Percentiles rank a stretch among this genome's conserved stretches.
Evolutionary conservation across 2,329 filamentous ascomycete species (phyloP).

Genomic region (Hypoxylon sp.): DNA sequence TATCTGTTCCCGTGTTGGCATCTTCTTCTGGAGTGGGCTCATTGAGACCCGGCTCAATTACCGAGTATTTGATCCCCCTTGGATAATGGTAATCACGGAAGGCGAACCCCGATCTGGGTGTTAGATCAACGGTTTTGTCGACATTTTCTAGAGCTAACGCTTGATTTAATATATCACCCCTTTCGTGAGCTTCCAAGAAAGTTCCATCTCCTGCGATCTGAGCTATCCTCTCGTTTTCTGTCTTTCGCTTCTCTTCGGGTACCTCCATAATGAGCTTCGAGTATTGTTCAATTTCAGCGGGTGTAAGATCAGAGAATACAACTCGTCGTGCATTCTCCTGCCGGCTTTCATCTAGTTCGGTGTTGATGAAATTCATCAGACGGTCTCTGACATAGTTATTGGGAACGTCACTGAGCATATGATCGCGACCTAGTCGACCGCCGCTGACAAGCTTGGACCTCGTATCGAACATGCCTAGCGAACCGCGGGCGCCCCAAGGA

Average conservation of each 20-base stretch:
- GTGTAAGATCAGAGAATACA: slow-evolving; percentile 39
- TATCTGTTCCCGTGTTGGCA: slow-evolving; percentile 11
- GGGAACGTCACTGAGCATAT: slow-evolving; percentile 40
- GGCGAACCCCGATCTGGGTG: slow-evolving; percentile 22
- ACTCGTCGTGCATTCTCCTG: slow-evolving; percentile 23
- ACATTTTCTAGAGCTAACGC: slow-evolving; percentile 14
- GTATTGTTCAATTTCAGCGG: slow-evolving; percentile 34
- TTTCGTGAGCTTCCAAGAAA: neutral
- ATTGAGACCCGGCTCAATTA: slow-evolving; percentile 1
- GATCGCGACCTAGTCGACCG: slow-evolving; percentile 37
- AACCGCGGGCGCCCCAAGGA: neutral
- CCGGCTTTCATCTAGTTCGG: slow-evolving; percentile 23
- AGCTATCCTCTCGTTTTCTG: neutral
- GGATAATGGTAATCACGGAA: slow-evolving; percentile 10
- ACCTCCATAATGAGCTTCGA: slow-evolving; percentile 26
- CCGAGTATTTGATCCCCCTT: slow-evolving; percentile 3
- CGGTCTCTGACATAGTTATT: slow-evolving; percentile 37
- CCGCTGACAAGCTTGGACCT: slow-evolving; percentile 8
- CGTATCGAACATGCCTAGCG: neutral
- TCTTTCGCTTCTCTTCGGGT: neutral
- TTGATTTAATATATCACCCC: neutral
- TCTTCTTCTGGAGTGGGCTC: neutral
- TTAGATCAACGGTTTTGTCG: slow-evolving; percentile 27
- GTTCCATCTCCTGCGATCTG: neutral
- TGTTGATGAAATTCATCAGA: slow-evolving; percentile 41